Evolutionary conservation across 2,329 filamentous ascomycete species (phyloP).

Genomic region (Pyricularia sp.): DNA sequence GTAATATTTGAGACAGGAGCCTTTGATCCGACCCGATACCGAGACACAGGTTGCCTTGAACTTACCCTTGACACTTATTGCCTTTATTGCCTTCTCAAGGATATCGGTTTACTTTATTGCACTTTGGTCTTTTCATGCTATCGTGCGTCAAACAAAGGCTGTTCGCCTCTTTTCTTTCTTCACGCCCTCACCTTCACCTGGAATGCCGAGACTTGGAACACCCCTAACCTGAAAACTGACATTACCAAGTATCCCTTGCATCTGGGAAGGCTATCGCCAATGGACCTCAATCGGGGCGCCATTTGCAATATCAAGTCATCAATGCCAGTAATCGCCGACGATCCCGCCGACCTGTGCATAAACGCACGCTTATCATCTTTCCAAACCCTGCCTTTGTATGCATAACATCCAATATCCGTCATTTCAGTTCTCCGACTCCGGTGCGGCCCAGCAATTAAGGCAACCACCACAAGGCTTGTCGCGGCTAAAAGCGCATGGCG

Average conservation of each 20-base stretch:
- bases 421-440: too few species aligned
- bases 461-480: not conserved
- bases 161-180: not conserved
- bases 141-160: not conserved
- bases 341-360: not conserved
- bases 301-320: not conserved
- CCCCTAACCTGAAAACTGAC: not conserved
- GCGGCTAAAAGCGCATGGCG: too few species aligned
- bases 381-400: too few species aligned
- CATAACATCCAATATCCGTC: too few species aligned
- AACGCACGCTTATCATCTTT: too few species aligned
- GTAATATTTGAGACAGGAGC: not conserved
- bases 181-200: not conserved
- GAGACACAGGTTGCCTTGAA: not conserved
- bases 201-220: not conserved
- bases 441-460: not conserved
- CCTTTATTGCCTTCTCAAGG: not conserved
- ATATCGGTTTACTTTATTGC: not conserved
- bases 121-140: not conserved
- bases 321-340: not conserved
- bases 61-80: not conserved
- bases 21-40: not conserved
- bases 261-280: not conserved
- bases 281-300: not conserved
- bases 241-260: not conserved